A percentile compares a stretch with the other conserved stretches of the same genome.
These are phyloP conservation scores for Metarhizium album DNA, from an alignment of 2,329 filamentous ascomycete species.

Conservation along the genomic window DNA sequence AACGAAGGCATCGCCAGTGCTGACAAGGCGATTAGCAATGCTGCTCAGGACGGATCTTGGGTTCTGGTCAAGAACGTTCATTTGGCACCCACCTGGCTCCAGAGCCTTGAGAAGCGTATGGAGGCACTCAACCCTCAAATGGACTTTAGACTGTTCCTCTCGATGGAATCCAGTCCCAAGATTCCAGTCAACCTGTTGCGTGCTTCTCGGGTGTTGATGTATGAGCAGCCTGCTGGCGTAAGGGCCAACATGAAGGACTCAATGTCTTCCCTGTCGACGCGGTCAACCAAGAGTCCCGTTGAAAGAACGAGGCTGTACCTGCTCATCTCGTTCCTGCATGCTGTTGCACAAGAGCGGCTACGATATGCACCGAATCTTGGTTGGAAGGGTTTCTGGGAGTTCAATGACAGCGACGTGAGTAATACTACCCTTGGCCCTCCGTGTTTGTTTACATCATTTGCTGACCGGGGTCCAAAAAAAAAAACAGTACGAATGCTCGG, in stretches of 20 bases:
- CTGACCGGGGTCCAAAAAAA: background rate
- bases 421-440: slow-evolving; percentile 20
- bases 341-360: slow-evolving; percentile 87
- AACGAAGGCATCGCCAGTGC: slow-evolving; percentile 87
- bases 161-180: slow-evolving; percentile 94
- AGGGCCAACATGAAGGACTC: slow-evolving; percentile 99
- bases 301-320: slow-evolving; percentile 87
- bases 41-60: slow-evolving; percentile 86
- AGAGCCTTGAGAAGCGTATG: slow-evolving; percentile 93
- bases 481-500: slow-evolving; percentile 83
- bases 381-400: slow-evolving; percentile 99
- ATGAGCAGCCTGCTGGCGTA: slow-evolving; percentile 94
- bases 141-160: slow-evolving; percentile 90
- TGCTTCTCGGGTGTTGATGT: slow-evolving; percentile 89
- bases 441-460: slow-evolving; percentile 6
- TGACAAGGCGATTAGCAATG: slow-evolving; percentile 89
- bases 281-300: slow-evolving; percentile 71
- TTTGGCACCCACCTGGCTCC: slow-evolving; percentile 88
- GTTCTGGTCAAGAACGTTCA: slow-evolving; percentile 99
- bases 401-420: slow-evolving; percentile 95
- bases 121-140: slow-evolving; percentile 88
- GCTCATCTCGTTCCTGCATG: slow-evolving; percentile 86
- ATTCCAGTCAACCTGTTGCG: slow-evolving; percentile 93
- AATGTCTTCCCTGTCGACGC: slow-evolving; percentile 66
- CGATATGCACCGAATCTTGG: slow-evolving; percentile 88